Evolutionary conservation across 345 rosid species (phyloP).

Genomic region (Arabidopsis thaliana): TAIR10.1 NC_003076.8:10329001-10329500

Average conservation of each 20-base stretch:
- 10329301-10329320: constrained; percentile 68
- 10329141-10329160: background rate
- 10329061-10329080: background rate
- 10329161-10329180: background rate
- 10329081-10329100: background rate
- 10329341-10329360: constrained; percentile 66
- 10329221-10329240: background rate
- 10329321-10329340: constrained; percentile 87
- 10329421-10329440: constrained; percentile 70
- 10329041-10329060: constrained; percentile 53
- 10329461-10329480: background rate
- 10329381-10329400: constrained; percentile 72
- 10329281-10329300: constrained; percentile 1
- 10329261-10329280: too few relatives aligned
- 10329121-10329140: background rate
- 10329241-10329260: too few relatives aligned
- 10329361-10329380: constrained; percentile 68
- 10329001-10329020: constrained; percentile 59
- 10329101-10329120: background rate
- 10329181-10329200: constrained; percentile 1
- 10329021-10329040: constrained; percentile 76
- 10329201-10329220: constrained; percentile 11
- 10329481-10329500: background rate
- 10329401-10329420: constrained; percentile 64
- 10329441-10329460: background rate